A percentile compares a stretch with the other conserved stretches of the same genome.
phyloP scores from a whole-genome alignment of 257 asterid genomes.

The Scutellaria baicalensis region DNA sequence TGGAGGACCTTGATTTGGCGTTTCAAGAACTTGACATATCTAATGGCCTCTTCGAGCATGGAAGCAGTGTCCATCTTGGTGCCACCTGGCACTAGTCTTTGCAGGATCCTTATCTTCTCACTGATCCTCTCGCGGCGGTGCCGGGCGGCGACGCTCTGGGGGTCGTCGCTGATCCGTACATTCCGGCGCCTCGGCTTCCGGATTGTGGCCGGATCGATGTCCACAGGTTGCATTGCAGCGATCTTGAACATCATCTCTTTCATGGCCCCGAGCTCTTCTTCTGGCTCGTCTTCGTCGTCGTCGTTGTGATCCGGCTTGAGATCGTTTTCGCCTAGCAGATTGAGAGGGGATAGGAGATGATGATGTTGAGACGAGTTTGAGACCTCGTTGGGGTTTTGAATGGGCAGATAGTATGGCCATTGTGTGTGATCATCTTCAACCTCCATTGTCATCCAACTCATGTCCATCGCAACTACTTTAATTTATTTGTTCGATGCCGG shows the following conservation, averaged over 20 bases:
- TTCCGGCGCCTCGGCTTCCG: slow-evolving; percentile 60
- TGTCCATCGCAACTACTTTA: slow-evolving; percentile 24
- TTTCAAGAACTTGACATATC: slow-evolving; percentile 80
- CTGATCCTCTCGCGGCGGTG: slow-evolving; percentile 86
- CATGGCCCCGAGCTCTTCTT: slow-evolving; percentile 75
- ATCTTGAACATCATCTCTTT: slow-evolving; percentile 93
- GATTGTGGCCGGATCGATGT: slow-evolving; percentile 70
- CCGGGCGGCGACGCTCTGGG: slow-evolving; percentile 89
- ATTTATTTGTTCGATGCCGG: no score
- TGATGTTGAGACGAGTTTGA: slow-evolving; percentile 5
- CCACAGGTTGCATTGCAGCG: slow-evolving; percentile 93
- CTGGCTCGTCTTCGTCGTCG: slow-evolving; percentile 13
- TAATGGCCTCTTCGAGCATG: slow-evolving; percentile 83
- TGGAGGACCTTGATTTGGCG: slow-evolving; percentile 65
- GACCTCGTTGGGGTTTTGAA: slow-evolving; percentile 9
- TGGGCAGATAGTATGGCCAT: slow-evolving; percentile 33
- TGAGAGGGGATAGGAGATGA: slow-evolving; percentile 1
- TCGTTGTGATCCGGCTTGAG: background rate
- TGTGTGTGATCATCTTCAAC: slow-evolving; percentile 32
- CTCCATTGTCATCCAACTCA: slow-evolving; percentile 22
- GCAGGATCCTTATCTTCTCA: slow-evolving; percentile 68
- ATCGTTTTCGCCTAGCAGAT: background rate
- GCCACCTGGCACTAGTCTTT: slow-evolving; percentile 85
- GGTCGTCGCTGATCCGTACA: slow-evolving; percentile 85
- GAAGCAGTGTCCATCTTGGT: slow-evolving; percentile 88